Evolutionary conservation across 2,329 filamentous ascomycete species (phyloP).

Genomic region (Akanthomyces muscarius): DNA sequence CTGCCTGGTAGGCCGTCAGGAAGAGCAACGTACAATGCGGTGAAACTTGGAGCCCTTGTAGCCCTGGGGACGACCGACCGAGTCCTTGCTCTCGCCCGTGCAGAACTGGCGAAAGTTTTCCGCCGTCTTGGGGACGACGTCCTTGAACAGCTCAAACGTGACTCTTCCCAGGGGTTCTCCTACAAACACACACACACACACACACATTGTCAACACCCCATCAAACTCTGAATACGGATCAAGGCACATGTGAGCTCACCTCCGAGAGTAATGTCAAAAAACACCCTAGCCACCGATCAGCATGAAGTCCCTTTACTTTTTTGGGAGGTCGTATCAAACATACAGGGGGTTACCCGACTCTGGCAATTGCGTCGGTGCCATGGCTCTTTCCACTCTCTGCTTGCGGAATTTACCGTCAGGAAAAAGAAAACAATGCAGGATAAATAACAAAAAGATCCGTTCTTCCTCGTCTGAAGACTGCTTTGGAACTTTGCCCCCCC

Average conservation of each 20-base stretch:
- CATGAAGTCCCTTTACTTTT: neutral
- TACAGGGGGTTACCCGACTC: constrained; percentile 47
- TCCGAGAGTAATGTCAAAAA: constrained; percentile 77
- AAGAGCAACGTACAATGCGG: constrained; percentile 63
- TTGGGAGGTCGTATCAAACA: constrained; percentile 23
- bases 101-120: constrained; percentile 98
- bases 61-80: constrained; percentile 73
- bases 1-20: too few relatives aligned
- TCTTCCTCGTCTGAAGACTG: too few relatives aligned
- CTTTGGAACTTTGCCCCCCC: neutral
- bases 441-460: neutral
- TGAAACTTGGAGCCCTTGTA: constrained; percentile 97
- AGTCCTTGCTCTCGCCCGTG: constrained; percentile 84
- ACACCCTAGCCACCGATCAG: constrained; percentile 36
- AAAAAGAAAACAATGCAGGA: neutral
- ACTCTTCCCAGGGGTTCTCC: constrained; percentile 83
- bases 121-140: constrained; percentile 79
- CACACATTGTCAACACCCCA: neutral
- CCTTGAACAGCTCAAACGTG: constrained; percentile 84
- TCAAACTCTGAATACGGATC: too few relatives aligned
- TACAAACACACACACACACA: constrained; percentile 30
- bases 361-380: constrained; percentile 45
- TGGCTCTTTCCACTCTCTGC: constrained; percentile 20
- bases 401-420: too few relatives aligned
- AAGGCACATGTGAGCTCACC: constrained; percentile 45